A percentile compares a stretch with the other conserved stretches of the same genome.
Evolutionary conservation across 495 filamentous ascomycete species (phyloP).

Genomic region (Penicillium paxilli): DNA sequence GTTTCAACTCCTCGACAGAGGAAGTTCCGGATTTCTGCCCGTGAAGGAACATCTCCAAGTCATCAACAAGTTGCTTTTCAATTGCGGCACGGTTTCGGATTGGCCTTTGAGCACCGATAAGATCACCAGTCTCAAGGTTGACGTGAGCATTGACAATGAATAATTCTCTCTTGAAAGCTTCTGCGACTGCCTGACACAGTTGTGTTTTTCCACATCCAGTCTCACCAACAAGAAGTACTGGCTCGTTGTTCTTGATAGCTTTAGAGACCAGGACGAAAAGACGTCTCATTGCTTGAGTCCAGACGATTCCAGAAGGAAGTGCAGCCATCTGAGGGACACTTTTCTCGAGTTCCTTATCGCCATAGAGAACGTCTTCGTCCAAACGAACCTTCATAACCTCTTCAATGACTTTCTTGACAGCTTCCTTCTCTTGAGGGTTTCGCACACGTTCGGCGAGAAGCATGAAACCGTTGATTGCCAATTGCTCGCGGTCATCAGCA

Average conservation of each 20-base stretch:
- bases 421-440: constrained; percentile 80
- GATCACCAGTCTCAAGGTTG: constrained; percentile 93
- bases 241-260: constrained; percentile 88
- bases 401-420: constrained; percentile 87
- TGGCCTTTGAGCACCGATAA: constrained; percentile 93
- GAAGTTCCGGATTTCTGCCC: constrained; percentile 26
- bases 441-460: constrained; percentile 90
- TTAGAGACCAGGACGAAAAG: constrained; percentile 82
- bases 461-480: constrained; percentile 94
- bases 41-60: constrained; percentile 53
- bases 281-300: constrained; percentile 92
- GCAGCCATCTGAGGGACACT: constrained; percentile 39
- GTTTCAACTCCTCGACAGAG: constrained; percentile 47
- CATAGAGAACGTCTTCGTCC: constrained; percentile 71
- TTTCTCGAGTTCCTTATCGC: constrained; percentile 55
- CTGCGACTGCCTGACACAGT: constrained; percentile 87
- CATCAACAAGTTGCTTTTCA: constrained; percentile 60
- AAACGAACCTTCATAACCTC: constrained; percentile 86
- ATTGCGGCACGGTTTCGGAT: constrained; percentile 78
- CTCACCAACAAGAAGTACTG: constrained; percentile 90
- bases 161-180: constrained; percentile 70
- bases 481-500: constrained; percentile 80
- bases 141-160: constrained; percentile 96
- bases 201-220: constrained; percentile 98
- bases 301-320: constrained; percentile 66